phyloP scores from a whole-genome alignment of 352 stramenopile genomes.

The Phytophthora pistaciae region DNA sequence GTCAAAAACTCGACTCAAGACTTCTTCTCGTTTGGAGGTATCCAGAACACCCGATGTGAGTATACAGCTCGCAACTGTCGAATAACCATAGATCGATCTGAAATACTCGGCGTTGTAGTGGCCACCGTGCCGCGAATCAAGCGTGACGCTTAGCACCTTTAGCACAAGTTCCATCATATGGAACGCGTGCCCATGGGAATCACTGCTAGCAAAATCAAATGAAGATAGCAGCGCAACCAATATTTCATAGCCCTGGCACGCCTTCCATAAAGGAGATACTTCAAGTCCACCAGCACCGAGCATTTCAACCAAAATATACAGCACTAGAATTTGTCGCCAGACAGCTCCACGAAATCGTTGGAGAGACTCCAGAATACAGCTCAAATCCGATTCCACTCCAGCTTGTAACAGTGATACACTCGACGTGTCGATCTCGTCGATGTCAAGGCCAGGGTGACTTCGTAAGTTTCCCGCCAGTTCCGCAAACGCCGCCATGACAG shows the following conservation, averaged over 20 bases:
- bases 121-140: conserved; percentile 45
- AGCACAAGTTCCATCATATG: conserved; percentile 64
- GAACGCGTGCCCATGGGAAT: conserved; percentile 33
- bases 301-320: conserved; percentile 59
- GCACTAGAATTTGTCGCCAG: conserved; percentile 48
- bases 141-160: conserved; percentile 51
- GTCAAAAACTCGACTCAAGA: conserved; percentile 67
- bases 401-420: conserved; percentile 41
- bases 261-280: conserved; percentile 55
- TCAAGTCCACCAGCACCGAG: conserved; percentile 42
- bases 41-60: conserved; percentile 57
- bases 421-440: conserved; percentile 3
- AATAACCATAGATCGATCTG: conserved; percentile 48
- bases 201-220: conserved; percentile 40
- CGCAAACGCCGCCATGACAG: conserved; percentile 55
- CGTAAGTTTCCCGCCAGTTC: conserved; percentile 37
- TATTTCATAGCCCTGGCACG: conserved; percentile 68
- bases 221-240: conserved; percentile 71
- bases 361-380: conserved; percentile 58
- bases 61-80: conserved; percentile 66
- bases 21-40: conserved; percentile 36
- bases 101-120: conserved; percentile 51
- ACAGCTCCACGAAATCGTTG: conserved; percentile 44
- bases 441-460: conserved; percentile 3
- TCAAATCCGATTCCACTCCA: conserved; percentile 71